Evolutionary conservation across 495 filamentous ascomycete genomes (phyloP), one percentile per base, ranked within the genome.

Genomic region (Hypoxylon cercidicola): DNA sequence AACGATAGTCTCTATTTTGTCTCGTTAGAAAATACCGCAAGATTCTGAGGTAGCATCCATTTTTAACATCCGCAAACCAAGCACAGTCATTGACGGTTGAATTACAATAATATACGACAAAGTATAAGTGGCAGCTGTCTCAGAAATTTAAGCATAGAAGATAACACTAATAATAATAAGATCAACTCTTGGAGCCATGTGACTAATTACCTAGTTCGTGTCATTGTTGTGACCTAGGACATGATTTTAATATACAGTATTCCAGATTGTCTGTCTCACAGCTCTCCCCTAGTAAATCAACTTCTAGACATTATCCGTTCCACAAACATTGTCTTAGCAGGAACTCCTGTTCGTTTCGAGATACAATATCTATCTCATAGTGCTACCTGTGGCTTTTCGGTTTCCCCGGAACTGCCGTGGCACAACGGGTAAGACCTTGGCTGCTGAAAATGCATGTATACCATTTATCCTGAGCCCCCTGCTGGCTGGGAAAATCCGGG

Each of bases 351-450:
- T 32, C 41, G 45, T 39, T 59, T 28, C 37, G 46, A 20, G 32
- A 47, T 37, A 59, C 43, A 52, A 30, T 46, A 35, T 53, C 51
- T 12, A 56, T 44, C 52, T 13, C 30, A 41, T n/a, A n/a, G n/a
- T n/a, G n/a, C n/a, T n/a, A n/a, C n/a, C 34, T 41, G 25, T 50
- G 46, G 50, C 48, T 65, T 56, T 51, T 69, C 61, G 66, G 66
- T 61, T 49, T 56, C 34, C 43, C 66, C 56, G 66, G 66, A 60
- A 62, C 51, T 62, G 28, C 20, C 13, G 62, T 62, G 53, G 13
- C 25, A 68, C 60, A n/a, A 45, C 40, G 34, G 3, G 11, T 32
- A 45, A 25, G 48, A 62, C 62, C 39, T 60, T 51, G 16, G 35
- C 47, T 60, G 1, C 37, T 47, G 19, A 28, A 20, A 28, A 53